These are phyloP conservation scores for Fusarium scirpi DNA, from an alignment of 2,329 filamentous ascomycete genomes.

Conservation along the genomic window DNA sequence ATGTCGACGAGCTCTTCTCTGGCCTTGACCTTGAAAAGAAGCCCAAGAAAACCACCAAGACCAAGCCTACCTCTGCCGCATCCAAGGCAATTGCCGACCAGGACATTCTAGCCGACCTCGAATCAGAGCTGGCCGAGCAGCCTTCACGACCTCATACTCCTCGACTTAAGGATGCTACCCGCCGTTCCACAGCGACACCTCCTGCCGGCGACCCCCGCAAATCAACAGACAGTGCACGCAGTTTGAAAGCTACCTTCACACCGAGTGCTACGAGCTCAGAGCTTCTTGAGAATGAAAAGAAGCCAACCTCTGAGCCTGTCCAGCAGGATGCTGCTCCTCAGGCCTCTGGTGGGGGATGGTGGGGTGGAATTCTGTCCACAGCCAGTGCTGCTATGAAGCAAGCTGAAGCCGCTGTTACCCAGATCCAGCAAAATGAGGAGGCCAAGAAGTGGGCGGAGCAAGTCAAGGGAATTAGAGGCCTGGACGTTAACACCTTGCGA, in stretches of 20 bases:
- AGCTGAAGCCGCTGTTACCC: slow-evolving; percentile 91
- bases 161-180: slow-evolving; percentile 68
- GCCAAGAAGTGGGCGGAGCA: slow-evolving; percentile 97
- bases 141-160: slow-evolving; percentile 86
- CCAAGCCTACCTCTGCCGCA: slow-evolving; percentile 62
- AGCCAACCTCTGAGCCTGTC: slow-evolving; percentile 59
- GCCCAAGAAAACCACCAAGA: slow-evolving; percentile 61
- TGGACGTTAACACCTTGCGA: slow-evolving; percentile 81
- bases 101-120: slow-evolving; percentile 89
- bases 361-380: slow-evolving; percentile 86
- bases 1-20: slow-evolving; percentile 75
- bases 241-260: slow-evolving; percentile 78
- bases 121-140: slow-evolving; percentile 76
- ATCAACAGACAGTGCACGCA: slow-evolving; percentile 81
- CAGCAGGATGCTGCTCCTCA: slow-evolving; percentile 48
- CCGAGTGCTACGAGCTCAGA: slow-evolving; percentile 74
- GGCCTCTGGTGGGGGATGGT: slow-evolving; percentile 78
- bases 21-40: slow-evolving; percentile 67
- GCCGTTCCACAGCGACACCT: slow-evolving; percentile 62
- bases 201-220: slow-evolving; percentile 74
- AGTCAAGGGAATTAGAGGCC: slow-evolving; percentile 72
- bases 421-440: slow-evolving; percentile 96
- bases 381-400: slow-evolving; percentile 90
- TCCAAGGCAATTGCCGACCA: slow-evolving; percentile 67
- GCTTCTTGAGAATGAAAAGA: slow-evolving; percentile 68